Base-by-base conservation (phyloP, 495 filamentous ascomycete species). In the Trichocladium uniseriatum region DNA sequence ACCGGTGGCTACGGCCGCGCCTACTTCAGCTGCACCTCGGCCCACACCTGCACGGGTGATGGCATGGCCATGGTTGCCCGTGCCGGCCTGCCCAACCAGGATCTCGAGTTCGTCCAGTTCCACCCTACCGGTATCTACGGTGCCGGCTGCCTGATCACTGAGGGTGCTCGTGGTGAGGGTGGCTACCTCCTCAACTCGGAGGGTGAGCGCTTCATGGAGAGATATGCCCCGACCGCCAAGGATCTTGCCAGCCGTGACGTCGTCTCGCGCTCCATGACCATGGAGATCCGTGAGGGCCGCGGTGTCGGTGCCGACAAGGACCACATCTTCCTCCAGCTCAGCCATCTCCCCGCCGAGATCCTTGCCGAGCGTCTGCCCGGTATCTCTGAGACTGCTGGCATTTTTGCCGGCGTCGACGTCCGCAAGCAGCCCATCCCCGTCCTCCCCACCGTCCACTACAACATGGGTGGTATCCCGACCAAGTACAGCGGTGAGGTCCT, bases 91-190 rank as follows among this genome's bases (percentile, higher is more conserved):
- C 92, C 92, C 46, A 94, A 95, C 77, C 92, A 98, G 74, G 92
- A 98, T 79, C 78, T 98, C 61, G 92, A 98, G 71, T 98, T 98
- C 73, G 92, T 98, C 56, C 92, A 98, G 75, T 98, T 98, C 81
- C 92, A 98, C 71, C 92, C 92, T 20, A 95, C 92, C 45, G 92
- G 92, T 74, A 98, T 98, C 73, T 98, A 98, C 70, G 92, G 92
- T 67, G 92, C 92, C 55, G 92, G 92, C 56, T 95, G 91, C 71
- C 71, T 98, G 77, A 98, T 98, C 64, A 98, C 92, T 35, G 91
- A 98, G 73, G 92, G 92, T 57, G 88, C 92, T 58, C 87, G 92
- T 76, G 92, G 92, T 71, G 92, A 98, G 77, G 92, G 92, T 75
- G 92, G 92, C 64, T 95, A 95, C 69, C 79, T 98, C 27, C 80